These are phyloP conservation scores for Pythium phragmitis DNA, from an alignment of 352 stramenopile species.

Conservation along the genomic window DNA sequence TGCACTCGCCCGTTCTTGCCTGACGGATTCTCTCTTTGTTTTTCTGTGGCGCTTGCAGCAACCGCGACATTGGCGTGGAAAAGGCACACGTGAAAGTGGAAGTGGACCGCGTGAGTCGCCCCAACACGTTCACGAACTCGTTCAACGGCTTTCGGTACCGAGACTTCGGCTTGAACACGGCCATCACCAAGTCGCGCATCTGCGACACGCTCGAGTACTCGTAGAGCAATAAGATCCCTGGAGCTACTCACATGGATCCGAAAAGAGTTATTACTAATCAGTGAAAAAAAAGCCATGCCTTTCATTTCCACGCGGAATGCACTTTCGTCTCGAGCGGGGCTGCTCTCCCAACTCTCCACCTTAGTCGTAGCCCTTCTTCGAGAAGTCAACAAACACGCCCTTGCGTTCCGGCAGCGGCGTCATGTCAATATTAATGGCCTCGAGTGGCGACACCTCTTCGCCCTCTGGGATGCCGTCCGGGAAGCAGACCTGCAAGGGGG, in stretches of 20 bases:
- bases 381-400: constrained; percentile 82
- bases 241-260: background rate
- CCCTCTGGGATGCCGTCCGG: constrained; percentile 86
- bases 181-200: constrained; percentile 79
- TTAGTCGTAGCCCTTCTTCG: constrained; percentile 88
- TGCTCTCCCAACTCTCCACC: background rate
- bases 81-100: constrained; percentile 77
- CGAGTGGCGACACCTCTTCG: constrained; percentile 78
- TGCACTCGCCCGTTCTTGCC: too few species aligned
- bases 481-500: constrained; percentile 69
- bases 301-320: constrained; percentile 17
- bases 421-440: constrained; percentile 88
- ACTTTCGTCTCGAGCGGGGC: background rate
- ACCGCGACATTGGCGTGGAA: constrained; percentile 66
- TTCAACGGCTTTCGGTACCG: constrained; percentile 87
- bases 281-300: constrained; percentile 7
- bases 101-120: constrained; percentile 53
- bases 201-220: constrained; percentile 73
- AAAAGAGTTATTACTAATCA: background rate
- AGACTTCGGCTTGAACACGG: constrained; percentile 80
- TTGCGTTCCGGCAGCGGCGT: constrained; percentile 69
- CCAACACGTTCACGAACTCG: constrained; percentile 79
- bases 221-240: constrained; percentile 12
- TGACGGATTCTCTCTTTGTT: too few species aligned
- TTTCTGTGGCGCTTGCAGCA: constrained; percentile 23